phyloP scores from a whole-genome alignment of 2,329 filamentous ascomycete genomes.

The Magnaporthiopsis incrustans region DNA sequence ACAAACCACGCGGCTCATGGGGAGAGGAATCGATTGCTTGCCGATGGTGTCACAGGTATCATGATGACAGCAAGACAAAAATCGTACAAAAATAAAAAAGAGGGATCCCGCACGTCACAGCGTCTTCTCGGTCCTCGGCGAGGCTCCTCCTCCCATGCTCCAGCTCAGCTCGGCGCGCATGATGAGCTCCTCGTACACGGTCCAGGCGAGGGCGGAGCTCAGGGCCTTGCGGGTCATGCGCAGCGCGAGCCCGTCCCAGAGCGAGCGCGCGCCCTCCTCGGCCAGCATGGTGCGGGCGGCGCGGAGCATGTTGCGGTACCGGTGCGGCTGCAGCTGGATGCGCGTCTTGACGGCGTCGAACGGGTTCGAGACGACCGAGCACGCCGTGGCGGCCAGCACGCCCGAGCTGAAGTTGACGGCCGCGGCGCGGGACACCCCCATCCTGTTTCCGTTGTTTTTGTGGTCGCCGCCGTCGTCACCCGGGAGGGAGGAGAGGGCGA shows the following conservation, averaged over 20 bases:
- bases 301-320: constrained; percentile 75
- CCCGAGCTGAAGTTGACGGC: constrained; percentile 82
- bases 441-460: constrained; percentile 14
- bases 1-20: background rate
- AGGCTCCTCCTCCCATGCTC: constrained; percentile 10
- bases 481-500: constrained; percentile 11
- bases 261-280: constrained; percentile 70
- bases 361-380: constrained; percentile 86
- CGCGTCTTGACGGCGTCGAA: constrained; percentile 96
- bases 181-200: constrained; percentile 89
- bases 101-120: constrained; percentile 6
- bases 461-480: background rate
- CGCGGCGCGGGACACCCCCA: constrained; percentile 40
- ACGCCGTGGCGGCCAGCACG: constrained; percentile 69
- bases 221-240: constrained; percentile 87
- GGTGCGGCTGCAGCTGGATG: constrained; percentile 77
- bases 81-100: background rate
- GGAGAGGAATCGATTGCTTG: background rate
- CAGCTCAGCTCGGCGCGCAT: constrained; percentile 49
- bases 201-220: constrained; percentile 95
- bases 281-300: constrained; percentile 69
- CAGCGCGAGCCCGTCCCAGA: constrained; percentile 80
- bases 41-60: background rate
- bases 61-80: background rate
- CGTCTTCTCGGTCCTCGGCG: constrained; percentile 13